Base-by-base conservation (phyloP, 1,284 basidiomycete species). In the Apiotrichum sp. region DNA sequence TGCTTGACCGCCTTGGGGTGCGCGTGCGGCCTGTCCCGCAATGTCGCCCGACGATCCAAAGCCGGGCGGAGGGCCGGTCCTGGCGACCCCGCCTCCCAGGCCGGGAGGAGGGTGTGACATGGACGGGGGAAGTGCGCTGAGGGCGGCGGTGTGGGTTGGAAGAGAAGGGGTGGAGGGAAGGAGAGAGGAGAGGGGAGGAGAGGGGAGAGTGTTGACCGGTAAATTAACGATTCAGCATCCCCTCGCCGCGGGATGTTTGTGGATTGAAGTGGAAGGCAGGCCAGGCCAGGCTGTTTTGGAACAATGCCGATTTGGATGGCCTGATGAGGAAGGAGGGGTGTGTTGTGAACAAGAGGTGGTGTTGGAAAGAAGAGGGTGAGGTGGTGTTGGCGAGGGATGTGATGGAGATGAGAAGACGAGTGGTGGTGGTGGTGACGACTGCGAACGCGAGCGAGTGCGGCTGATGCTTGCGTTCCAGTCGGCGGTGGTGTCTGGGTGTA, bases 21-120 rank as follows among this genome's bases (percentile, higher is more conserved):
- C 48, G 31, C 32, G 47, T 6, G 33, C 47, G 35, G 32, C 47
- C 11, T n/a, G 35, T 39, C 16, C 16, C 33, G 50, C 46, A 36
- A 14, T 55, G 50, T 50, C 55, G 52, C 43, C 52, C 14, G 61
- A 50, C 16, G 47, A 35, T 45, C 67, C 72, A 53, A 74, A 73
- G 47, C 72, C 72, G 40, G 72, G 72, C 55, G 72, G 72, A 62
- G 72, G 72, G 59, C 72, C 71, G 57, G 70, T 67, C 61, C 71
- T 68, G 61, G 62, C 65, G 61, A 65, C 67, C 67, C 70, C 69
- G 62, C 69, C 69, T 70, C 70, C 71, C 71, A 74, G 58, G 22
- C 72, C 72, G 66, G 72, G 71, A 71, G 72, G 71, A 65, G 66
- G 68, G 63, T 65, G 64, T 56, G 67, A 63, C 67, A 67, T 63